A percentile compares a stretch with the other conserved stretches of the same genome.
Evolutionary conservation across 148 eudicot species (phyloP).

Genomic region (Suaeda aralocaspica): DNA sequence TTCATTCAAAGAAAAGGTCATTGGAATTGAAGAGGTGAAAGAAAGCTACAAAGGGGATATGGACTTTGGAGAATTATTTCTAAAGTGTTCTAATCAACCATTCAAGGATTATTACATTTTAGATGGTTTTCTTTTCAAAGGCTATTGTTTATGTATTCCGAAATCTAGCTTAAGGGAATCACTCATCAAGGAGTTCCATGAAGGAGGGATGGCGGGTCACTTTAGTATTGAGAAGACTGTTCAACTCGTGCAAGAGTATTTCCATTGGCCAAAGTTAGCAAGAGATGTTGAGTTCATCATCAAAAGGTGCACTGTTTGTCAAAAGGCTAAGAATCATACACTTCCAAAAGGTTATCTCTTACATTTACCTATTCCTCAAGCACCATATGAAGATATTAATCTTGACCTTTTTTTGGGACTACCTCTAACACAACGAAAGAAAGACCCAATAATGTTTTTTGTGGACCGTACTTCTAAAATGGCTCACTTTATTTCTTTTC

Average conservation of each 20-base stretch:
- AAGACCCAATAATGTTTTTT: neutral
- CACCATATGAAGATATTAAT: neutral
- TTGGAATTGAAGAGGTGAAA: too few species aligned
- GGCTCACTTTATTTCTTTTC: too few species aligned
- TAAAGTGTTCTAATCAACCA: too few species aligned
- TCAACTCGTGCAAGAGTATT: neutral
- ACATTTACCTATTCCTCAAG: neutral
- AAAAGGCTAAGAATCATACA: neutral
- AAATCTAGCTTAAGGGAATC: neutral
- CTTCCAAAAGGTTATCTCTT: too few species aligned
- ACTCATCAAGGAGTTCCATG: neutral
- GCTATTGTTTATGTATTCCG: neutral
- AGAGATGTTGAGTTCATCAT: neutral
- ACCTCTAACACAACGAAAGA: neutral
- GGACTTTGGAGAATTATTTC: too few species aligned
- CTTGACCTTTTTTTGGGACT: neutral
- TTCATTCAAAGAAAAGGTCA: too few species aligned
- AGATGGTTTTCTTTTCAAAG: neutral
- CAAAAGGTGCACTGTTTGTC: neutral
- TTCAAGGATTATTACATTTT: neutral
- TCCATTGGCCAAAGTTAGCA: neutral
- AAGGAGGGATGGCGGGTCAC: neutral
- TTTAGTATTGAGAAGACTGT: neutral
- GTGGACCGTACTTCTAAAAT: neutral
- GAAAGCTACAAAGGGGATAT: too few species aligned